Evolutionary conservation across 371 early-diverging fungal genomes (phyloP).

Genomic region (Umbelopsis sp.): DNA sequence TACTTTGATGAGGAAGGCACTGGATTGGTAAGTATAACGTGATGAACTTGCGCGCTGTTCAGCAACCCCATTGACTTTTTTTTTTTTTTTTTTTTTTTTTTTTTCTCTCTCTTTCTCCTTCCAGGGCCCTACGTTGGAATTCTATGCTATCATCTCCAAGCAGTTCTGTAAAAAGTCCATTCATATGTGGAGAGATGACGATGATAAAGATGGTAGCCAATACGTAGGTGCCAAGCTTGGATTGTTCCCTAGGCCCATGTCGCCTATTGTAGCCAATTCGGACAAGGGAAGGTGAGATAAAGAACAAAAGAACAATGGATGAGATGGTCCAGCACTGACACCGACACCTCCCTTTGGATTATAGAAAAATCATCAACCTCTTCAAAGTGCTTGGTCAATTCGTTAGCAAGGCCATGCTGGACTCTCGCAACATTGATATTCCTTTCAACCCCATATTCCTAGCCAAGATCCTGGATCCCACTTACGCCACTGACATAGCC

Average conservation of each 20-base stretch:
- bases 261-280: slow-evolving; percentile 27
- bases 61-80: too few relatives aligned
- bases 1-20: slow-evolving; percentile 94
- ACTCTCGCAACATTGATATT: slow-evolving; percentile 86
- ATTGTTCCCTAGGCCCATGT: slow-evolving; percentile 76
- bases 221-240: slow-evolving; percentile 58
- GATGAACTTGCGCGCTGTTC: too few relatives aligned
- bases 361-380: slow-evolving; percentile 49
- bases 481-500: slow-evolving; percentile 23
- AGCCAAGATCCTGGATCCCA: slow-evolving; percentile 60
- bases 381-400: slow-evolving; percentile 83
- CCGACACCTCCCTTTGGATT: too few relatives aligned
- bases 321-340: not conserved
- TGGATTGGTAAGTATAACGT: slow-evolving; percentile 54
- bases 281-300: slow-evolving; percentile 29
- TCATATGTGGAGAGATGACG: slow-evolving; percentile 66
- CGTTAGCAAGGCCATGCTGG: slow-evolving; percentile 88
- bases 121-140: slow-evolving; percentile 90
- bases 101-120: too few relatives aligned
- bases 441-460: slow-evolving; percentile 81
- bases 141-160: slow-evolving; percentile 81
- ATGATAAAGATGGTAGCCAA: slow-evolving; percentile 27
- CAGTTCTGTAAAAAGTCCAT: slow-evolving; percentile 68
- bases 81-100: too few relatives aligned
- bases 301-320: slow-evolving; percentile 11